Percentiles rank a stretch among this genome's conserved stretches.
phyloP scores from a whole-genome alignment of 352 stramenopile genomes.

The Thraustotheca clavata region DNA sequence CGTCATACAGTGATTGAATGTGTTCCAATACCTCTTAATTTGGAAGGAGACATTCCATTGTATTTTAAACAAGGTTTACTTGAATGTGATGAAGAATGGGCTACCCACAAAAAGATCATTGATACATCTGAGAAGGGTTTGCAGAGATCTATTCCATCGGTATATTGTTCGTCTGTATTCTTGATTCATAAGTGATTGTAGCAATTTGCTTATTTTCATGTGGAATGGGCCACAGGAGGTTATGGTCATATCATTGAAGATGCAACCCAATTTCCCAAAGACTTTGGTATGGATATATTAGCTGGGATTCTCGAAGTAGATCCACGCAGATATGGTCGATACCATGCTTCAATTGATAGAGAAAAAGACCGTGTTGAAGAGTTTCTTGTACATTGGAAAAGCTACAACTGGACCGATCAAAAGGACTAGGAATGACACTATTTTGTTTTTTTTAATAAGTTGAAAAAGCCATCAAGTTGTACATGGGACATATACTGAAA shows the following conservation, averaged over 20 bases:
- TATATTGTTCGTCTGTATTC: background rate
- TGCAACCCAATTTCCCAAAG: constrained; percentile 53
- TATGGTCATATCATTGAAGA: constrained; percentile 82
- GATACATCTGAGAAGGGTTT: constrained; percentile 52
- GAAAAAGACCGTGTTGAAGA: constrained; percentile 53
- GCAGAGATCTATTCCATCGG: constrained; percentile 45
- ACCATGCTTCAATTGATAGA: constrained; percentile 34
- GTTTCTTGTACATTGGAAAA: constrained; percentile 57
- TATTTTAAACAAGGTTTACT: constrained; percentile 81
- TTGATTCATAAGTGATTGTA: background rate
- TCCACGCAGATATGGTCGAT: constrained; percentile 50
- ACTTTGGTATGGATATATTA: constrained; percentile 74
- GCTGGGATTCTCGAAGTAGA: constrained; percentile 66
- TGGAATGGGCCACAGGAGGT: constrained; percentile 55
- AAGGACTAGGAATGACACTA: background rate
- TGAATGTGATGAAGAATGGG: constrained; percentile 67
- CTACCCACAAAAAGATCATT: constrained; percentile 76
- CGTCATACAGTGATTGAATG: constrained; percentile 72
- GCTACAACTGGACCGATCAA: constrained; percentile 79
- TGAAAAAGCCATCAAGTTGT: background rate
- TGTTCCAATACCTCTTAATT: constrained; percentile 53
- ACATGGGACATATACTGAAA: too few relatives aligned
- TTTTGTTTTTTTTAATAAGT: background rate
- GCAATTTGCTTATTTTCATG: constrained; percentile 82
- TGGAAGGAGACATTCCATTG: constrained; percentile 55